Base-by-base conservation (phyloP, 2,329 filamentous ascomycete genomes). In the Xylaria sp. region DNA sequence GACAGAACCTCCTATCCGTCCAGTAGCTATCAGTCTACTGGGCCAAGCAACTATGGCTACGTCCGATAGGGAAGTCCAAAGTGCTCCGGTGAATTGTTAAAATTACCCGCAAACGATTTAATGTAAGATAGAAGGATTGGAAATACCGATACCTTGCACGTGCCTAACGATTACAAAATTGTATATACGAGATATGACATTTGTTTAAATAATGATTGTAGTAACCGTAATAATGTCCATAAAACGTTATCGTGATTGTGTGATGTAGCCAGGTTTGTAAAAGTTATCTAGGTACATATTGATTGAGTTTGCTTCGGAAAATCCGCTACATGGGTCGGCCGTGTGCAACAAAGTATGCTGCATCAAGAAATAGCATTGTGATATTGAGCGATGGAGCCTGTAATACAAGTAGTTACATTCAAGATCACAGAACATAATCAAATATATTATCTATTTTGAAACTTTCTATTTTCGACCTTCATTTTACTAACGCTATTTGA, bases 11-110 rank as follows among this genome's bases (percentile, higher is more conserved):
- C 68, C 13, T 58, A 69, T 36, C 25, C 66, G 0, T 6, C n/a
- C n/a, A n/a, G n/a, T n/a, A n/a, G n/a, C 13, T 58, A 69, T 36
- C 25, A 63, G 0, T 6, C 50, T 43, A 67, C 72, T 25, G 74
- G 72, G 2, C 73, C 74, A 60, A 67, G 64, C 23, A 56, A 41
- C 7, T 76, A 76, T 56, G 61, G 68, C 3, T 70, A 72, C 41
- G 41, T 10, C 25, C 63, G 66, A 12, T 70, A 62, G 43, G 20
- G 6, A 18, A 8, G 13, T 2, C 4, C 4, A 39, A 2, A 25
- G 10, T 8, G 2, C 18, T 4, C 8, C 18, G 2, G 13, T 32
- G 5, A 20, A n/a, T 30, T 43, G n/a, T 36, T 15, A 28, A 28
- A 5, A n/a, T 32, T 12, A 5, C 9, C 9, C 2, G 5, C 15